Base-by-base conservation (phyloP, 2,329 filamentous ascomycete species). In the Grosmannia serpens region DNA sequence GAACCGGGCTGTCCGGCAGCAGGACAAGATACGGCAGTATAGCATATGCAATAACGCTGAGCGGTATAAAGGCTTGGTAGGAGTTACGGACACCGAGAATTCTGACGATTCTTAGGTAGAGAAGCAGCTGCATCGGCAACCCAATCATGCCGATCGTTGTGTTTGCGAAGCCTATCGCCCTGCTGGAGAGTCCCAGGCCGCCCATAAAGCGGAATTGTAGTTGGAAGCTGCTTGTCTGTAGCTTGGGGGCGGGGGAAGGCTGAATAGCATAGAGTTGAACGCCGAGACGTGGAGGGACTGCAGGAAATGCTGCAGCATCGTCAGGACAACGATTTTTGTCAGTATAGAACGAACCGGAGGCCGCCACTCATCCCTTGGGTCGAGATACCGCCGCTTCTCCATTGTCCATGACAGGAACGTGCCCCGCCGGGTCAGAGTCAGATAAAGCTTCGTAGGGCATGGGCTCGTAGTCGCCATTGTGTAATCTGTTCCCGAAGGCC, bases 71-170 rank as follows among this genome's bases (percentile, higher is more conserved):
- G n/a, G 26, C 27, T 9, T 41, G 41, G 54, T 56, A 56, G 4
- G 54, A 56, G 11, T 24, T 31, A n/a, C 41, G n/a, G 9, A 56
- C 54, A 3, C 54, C 54, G n/a, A 56, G 13, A 17, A 17, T 20
- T 24, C 5, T 17, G 54, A 56, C n/a, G 2, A 56, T 24, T 27
- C n/a, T 33, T 6, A 41, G 54, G n/a, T 56, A 56, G 27, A 56
- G 8, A 2, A 56, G 13, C 41, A 56, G n/a, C 20, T 56, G 54
- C 54, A 56, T 26, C 11, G 54, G 54, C 6, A 56, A 49, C 3
- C 54, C 54, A 24, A 56, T 56, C 24, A 35, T 56, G 38, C 54
- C 54, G n/a, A 56, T 56, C 10, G 54, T 56, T 33, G 54, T 56
- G 54, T 56, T 56, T 33, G 54, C 54, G 5, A 56, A 41, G n/a